phyloP scores from a whole-genome alignment of 805 yeast species.

The Kodamaea neixiangensis region DNA sequence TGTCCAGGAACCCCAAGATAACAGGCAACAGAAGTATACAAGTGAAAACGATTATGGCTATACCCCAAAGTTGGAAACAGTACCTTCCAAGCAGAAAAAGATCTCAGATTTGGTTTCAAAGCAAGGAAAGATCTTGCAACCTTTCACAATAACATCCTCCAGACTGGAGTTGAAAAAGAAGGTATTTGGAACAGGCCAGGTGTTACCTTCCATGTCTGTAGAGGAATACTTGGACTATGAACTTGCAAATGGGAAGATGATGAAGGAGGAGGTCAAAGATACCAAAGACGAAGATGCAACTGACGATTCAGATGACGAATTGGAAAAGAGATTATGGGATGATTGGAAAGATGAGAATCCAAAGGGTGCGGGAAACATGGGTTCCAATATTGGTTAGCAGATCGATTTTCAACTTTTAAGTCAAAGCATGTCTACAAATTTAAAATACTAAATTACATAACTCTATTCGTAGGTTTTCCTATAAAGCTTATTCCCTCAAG shows the following conservation, averaged over 20 bases:
- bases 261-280: conserved; percentile 45
- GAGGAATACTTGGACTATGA: conserved; percentile 91
- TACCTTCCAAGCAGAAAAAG: conserved; percentile 24
- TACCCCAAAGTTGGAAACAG: conserved; percentile 63
- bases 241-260: conserved; percentile 79
- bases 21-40: conserved; percentile 5
- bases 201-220: conserved; percentile 89
- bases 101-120: conserved; percentile 52
- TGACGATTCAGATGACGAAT: conserved; percentile 62
- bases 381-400: conserved; percentile 39
- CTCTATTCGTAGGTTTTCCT: not conserved
- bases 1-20: conserved; percentile 13
- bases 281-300: conserved; percentile 40
- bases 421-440: not conserved
- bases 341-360: conserved; percentile 85
- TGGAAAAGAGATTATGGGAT: conserved; percentile 87
- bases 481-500: conserved; percentile 11
- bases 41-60: conserved; percentile 44
- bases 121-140: conserved; percentile 78
- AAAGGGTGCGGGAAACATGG: conserved; percentile 88
- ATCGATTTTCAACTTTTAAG: not conserved
- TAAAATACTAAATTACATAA: not conserved
- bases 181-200: conserved; percentile 91
- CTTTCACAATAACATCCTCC: conserved; percentile 69
- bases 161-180: conserved; percentile 58